phyloP scores from a whole-genome alignment of 768 basidiomycete genomes.

The Termitomyces sp. region DNA sequence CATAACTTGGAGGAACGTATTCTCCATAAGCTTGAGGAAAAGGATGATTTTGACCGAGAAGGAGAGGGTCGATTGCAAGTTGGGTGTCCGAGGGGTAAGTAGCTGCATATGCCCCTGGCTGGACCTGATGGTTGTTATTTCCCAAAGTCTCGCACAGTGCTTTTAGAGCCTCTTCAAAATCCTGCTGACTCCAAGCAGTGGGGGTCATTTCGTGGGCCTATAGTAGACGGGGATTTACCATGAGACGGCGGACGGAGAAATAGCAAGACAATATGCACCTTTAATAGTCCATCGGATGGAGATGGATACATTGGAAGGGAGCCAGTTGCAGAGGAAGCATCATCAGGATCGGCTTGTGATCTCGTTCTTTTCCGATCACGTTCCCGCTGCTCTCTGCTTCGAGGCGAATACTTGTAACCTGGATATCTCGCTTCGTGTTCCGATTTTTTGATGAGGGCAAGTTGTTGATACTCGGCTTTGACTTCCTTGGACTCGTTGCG shows the following conservation, averaged over 20 bases:
- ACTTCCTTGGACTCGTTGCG: slow-evolving; percentile 1
- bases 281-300: not conserved
- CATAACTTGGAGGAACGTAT: not conserved
- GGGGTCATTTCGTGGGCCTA: not conserved
- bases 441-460: not conserved
- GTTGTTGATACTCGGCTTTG: not conserved
- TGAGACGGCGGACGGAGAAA: not conserved
- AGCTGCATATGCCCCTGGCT: not conserved
- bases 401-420: slow-evolving; percentile 4
- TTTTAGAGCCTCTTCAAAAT: not conserved
- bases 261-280: not conserved
- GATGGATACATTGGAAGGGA: not conserved
- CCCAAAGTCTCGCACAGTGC: not conserved
- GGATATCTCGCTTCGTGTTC: slow-evolving; percentile 6
- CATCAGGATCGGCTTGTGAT: not conserved
- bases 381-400: slow-evolving; percentile 1
- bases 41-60: not conserved
- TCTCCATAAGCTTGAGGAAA: not conserved
- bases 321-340: not conserved
- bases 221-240: not conserved
- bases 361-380: not conserved
- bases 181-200: not conserved
- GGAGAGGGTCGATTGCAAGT: not conserved
- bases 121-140: not conserved
- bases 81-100: not conserved